Evolutionary conservation across 148 eudicot species (phyloP).

Genomic region (Euryodendron excelsum): DNA sequence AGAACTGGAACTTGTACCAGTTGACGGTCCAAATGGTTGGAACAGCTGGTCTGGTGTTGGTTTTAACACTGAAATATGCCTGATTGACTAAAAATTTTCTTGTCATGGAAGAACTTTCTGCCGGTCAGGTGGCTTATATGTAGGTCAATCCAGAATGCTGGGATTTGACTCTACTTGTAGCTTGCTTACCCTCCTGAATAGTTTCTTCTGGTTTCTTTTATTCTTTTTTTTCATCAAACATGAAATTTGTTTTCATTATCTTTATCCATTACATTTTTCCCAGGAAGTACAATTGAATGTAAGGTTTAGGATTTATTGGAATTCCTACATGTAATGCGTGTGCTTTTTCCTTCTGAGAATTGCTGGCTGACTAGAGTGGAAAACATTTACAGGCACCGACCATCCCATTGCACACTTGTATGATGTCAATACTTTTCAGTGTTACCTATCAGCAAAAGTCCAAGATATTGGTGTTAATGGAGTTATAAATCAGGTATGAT

Average conservation of each 20-base stretch:
- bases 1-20: not conserved
- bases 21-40: not conserved
- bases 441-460: conserved; percentile 64
- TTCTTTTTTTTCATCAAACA: not conserved
- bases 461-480: conserved; percentile 57
- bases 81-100: not conserved
- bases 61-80: not conserved
- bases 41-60: not conserved
- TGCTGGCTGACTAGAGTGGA: conserved; percentile 10
- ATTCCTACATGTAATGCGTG: not conserved
- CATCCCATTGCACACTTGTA: conserved; percentile 80
- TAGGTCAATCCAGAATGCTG: not conserved
- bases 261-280: not conserved
- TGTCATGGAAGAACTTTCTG: not conserved
- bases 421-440: conserved; percentile 81
- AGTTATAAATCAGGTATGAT: conserved; percentile 72
- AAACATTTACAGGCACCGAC: conserved; percentile 68
- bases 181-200: not conserved
- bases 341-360: not conserved
- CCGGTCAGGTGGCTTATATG: not conserved
- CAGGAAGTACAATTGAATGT: not conserved
- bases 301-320: not conserved
- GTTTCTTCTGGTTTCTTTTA: not conserved
- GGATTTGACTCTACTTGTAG: not conserved
- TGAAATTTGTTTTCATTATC: not conserved